Percentiles rank a stretch among this genome's conserved stretches.
These are phyloP conservation scores for Dianthus caryophyllus DNA, from an alignment of 148 eudicot species.

Conservation along the genomic window DNA sequence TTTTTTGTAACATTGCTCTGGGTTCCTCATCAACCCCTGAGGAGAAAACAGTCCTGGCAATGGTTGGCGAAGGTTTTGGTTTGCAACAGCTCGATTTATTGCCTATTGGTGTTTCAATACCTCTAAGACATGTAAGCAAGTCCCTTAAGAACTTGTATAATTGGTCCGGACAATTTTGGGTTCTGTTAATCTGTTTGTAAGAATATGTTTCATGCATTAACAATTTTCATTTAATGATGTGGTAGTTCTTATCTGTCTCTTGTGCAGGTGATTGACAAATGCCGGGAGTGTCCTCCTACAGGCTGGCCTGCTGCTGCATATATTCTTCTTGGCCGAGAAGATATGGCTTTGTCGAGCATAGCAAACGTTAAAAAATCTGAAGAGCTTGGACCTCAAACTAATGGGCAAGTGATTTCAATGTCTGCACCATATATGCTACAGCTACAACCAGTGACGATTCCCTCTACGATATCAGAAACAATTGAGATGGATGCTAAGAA, in stretches of 20 bases:
- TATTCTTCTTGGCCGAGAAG: slow-evolving; percentile 97
- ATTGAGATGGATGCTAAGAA: slow-evolving; percentile 49
- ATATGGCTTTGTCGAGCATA: slow-evolving; percentile 68
- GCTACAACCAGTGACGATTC: slow-evolving; percentile 79
- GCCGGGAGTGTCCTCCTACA: slow-evolving; percentile 94
- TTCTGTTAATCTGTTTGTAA: neutral
- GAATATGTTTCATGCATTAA: neutral
- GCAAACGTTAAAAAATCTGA: slow-evolving; percentile 45
- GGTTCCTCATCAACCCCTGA: slow-evolving; percentile 61
- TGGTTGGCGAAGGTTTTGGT: slow-evolving; percentile 97
- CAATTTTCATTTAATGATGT: neutral
- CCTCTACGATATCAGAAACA: slow-evolving; percentile 69
- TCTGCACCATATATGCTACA: slow-evolving; percentile 92
- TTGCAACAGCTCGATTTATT: slow-evolving; percentile 88
- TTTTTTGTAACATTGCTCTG: slow-evolving; percentile 63
- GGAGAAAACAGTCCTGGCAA: slow-evolving; percentile 78
- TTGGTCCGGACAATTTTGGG: neutral
- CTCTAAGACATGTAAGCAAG: slow-evolving; percentile 80
- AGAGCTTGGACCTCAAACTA: slow-evolving; percentile 51
- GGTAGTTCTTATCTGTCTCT: slow-evolving; percentile 11
- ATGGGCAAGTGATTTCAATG: slow-evolving; percentile 59
- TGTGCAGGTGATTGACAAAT: slow-evolving; percentile 71
- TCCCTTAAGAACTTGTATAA: slow-evolving; percentile 3
- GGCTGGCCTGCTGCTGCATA: slow-evolving; percentile 99
- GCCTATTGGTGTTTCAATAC: slow-evolving; percentile 92